Conservation (phyloP, 331 rosid genomes). For the Stylosanthes scabra region DNA sequence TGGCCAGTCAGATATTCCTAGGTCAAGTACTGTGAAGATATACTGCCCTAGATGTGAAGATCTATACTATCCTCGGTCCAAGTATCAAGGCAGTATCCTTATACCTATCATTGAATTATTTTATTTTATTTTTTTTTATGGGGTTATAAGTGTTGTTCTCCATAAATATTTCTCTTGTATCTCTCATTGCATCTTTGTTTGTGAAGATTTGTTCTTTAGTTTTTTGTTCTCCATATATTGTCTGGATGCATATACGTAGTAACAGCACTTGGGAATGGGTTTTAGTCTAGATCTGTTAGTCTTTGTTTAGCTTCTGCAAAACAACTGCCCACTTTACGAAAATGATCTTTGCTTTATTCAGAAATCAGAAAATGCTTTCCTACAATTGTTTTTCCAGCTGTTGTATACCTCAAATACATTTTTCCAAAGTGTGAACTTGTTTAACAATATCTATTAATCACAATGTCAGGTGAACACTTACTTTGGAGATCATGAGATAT, state of each 20-base stretch:
- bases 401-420: constrained; percentile 16
- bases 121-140: neutral
- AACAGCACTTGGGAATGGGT: neutral
- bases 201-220: constrained; percentile 13
- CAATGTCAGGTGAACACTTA: neutral
- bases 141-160: too few relatives aligned
- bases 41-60: constrained; percentile 99
- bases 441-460: neutral
- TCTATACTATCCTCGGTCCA: constrained; percentile 95
- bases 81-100: constrained; percentile 99
- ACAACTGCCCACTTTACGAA: too few relatives aligned
- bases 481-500: constrained; percentile 3
- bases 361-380: constrained; percentile 11
- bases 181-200: constrained; percentile 14
- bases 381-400: constrained; percentile 25
- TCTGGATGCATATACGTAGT: neutral
- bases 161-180: constrained; percentile 1
- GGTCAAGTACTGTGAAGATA: constrained; percentile 94
- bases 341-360: constrained; percentile 7
- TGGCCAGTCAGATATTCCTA: constrained; percentile 97
- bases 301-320: too few relatives aligned
- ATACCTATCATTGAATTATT: constrained; percentile 14
- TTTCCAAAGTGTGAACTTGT: constrained; percentile 1
- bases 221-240: constrained; percentile 23
- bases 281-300: constrained; percentile 14